Base-by-base conservation (phyloP, 345 rosid genomes). In the Moringa oleifera region DNA sequence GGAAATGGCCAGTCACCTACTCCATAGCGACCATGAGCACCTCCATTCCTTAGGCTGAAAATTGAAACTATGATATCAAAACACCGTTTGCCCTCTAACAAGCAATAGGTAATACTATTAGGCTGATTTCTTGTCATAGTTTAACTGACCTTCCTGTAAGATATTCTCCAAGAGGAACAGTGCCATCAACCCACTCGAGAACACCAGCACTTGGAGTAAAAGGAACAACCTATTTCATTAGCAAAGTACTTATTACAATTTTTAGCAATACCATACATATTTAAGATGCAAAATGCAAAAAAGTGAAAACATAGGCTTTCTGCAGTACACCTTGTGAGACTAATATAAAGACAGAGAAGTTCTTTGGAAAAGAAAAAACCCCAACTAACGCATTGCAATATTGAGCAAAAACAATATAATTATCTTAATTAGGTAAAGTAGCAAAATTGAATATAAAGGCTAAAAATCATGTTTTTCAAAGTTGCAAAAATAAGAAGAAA, bases 151-250 rank as follows among this genome's bases (percentile, higher is more conserved):
- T 88, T 78, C 94, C 97, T 51, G 64, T 84, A 71, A 93, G 98
- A 82, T 93, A 90, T 23, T 93, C 97, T 69, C 96, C 97, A 53
- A 93, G 86, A 63, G 98, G 98, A 71, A 90, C 67, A 59, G 98
- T 93, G 61, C 98, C 98, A 79, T 86, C 80, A 58, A 93, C 98
- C 98, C 97, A 93, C 73, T 93, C 98, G 67, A 93, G 91, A 74
- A 93, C 96, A 67, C 98, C 98, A 63, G 96, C 98, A 71, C 97
- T 93, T 52, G 98, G 98, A 63, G 97, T 93, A 71, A 93, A 93
- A 61, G 98, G 96, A 75, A 93, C 73, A 67, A 93, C 97, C 98
- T 93, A 80, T 74, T 57, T 49, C 78, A 73, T 61, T 17, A 53
- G 36, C 20, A 65, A 67, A n/a, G 25, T 68, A 50, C 58, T 10